Evolutionary conservation across 352 stramenopile species (phyloP).

Genomic region (Globisporangium rhizosaccharum): DNA sequence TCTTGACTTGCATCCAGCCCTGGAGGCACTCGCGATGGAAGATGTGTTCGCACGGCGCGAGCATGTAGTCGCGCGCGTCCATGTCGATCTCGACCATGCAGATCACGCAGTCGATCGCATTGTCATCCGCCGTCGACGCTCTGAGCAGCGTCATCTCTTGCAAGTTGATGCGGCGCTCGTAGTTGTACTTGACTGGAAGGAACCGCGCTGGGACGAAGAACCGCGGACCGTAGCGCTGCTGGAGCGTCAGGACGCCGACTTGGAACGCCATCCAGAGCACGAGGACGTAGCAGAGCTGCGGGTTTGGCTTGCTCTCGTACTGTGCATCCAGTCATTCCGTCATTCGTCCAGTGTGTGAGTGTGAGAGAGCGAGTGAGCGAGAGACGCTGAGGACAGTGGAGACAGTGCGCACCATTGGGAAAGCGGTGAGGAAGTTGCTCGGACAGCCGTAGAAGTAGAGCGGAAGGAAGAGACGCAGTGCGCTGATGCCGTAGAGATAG

Average conservation of each 20-base stretch:
- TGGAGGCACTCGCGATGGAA: constrained; percentile 94
- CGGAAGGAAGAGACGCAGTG: constrained; percentile 90
- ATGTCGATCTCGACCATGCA: constrained; percentile 84
- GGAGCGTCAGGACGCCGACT: constrained; percentile 87
- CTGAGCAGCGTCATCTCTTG: constrained; percentile 64
- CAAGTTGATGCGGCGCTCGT: constrained; percentile 83
- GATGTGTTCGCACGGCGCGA: constrained; percentile 95
- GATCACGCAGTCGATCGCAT: constrained; percentile 78
- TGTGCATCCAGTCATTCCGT: constrained; percentile 10
- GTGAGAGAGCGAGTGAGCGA: background rate
- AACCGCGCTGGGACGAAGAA: constrained; percentile 96
- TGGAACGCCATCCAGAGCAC: constrained; percentile 91
- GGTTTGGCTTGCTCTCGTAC: constrained; percentile 69
- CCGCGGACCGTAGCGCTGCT: constrained; percentile 89
- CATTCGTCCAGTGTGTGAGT: background rate
- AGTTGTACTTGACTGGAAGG: constrained; percentile 97
- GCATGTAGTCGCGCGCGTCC: constrained; percentile 90
- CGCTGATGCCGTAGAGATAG: constrained; percentile 95
- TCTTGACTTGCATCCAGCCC: constrained; percentile 97
- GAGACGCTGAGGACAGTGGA: too few relatives aligned
- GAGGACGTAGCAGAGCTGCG: constrained; percentile 69
- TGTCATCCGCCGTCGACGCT: constrained; percentile 44
- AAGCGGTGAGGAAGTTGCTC: constrained; percentile 90
- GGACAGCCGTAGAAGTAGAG: constrained; percentile 95
- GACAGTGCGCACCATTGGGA: constrained; percentile 72